Conservation (phyloP, 2,329 filamentous ascomycete species). For the Cadophora luteo-olivacea region DNA sequence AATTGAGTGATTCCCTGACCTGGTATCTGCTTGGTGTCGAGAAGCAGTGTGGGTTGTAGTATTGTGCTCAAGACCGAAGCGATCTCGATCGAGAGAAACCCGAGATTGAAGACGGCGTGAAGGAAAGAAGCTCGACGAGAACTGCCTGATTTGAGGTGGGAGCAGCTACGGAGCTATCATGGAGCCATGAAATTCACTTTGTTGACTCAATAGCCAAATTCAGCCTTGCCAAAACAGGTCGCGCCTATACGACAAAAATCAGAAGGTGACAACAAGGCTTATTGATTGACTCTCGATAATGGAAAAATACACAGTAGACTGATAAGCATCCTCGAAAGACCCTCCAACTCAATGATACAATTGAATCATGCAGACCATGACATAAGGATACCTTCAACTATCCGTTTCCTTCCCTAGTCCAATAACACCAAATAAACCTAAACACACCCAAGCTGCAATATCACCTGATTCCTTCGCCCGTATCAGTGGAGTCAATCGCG, state of each 20-base stretch:
- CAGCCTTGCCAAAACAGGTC: neutral
- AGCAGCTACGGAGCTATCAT: too few relatives aligned
- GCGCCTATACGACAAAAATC: neutral
- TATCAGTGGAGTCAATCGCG: conserved; percentile 1
- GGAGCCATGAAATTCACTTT: too few relatives aligned
- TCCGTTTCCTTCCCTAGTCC: neutral
- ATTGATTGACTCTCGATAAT: neutral
- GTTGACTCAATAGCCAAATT: neutral
- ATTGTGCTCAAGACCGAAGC: neutral
- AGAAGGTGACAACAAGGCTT: conserved; percentile 8
- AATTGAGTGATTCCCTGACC: neutral
- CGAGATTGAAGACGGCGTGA: neutral
- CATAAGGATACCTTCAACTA: neutral
- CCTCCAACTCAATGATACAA: neutral
- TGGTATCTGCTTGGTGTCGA: too few relatives aligned
- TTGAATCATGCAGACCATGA: conserved; percentile 2
- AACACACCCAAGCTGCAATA: too few relatives aligned
- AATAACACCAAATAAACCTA: neutral
- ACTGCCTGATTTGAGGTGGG: too few relatives aligned
- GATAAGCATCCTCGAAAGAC: neutral
- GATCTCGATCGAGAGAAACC: neutral
- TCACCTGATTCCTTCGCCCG: neutral
- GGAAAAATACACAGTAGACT: neutral
- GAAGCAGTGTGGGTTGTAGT: neutral
- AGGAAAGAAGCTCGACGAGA: neutral